These are phyloP conservation scores for Jasminum sambac DNA, from an alignment of 257 asterid genomes.

Conservation along the genomic window DNA sequence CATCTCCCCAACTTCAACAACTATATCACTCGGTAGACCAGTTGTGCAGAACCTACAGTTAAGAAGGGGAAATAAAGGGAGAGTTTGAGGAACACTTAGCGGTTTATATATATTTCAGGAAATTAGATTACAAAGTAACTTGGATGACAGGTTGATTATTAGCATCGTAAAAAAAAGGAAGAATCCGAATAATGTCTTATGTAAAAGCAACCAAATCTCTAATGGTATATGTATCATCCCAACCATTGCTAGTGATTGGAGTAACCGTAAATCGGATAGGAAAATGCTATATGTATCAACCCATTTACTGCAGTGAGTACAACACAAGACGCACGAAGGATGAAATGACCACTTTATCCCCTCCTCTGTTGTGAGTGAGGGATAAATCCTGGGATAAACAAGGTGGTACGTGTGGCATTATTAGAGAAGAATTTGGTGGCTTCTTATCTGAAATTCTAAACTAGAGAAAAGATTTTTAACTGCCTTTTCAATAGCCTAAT, in stretches of 20 bases:
- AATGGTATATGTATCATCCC: too few species aligned
- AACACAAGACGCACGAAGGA: too few species aligned
- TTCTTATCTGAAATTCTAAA: neutral
- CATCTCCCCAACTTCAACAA: slow-evolving; percentile 93
- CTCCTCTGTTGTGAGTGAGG: too few species aligned
- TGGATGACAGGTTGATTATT: neutral
- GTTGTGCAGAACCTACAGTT: slow-evolving; percentile 83
- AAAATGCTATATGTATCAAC: neutral
- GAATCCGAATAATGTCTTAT: too few species aligned
- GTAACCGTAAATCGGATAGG: neutral
- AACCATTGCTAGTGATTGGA: too few species aligned
- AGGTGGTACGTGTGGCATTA: too few species aligned
- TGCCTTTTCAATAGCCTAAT: neutral
- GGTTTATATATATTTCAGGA: neutral
- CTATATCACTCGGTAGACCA: slow-evolving; percentile 94
- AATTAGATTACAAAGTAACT: neutral
- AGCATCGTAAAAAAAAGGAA: too few species aligned
- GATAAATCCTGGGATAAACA: too few species aligned
- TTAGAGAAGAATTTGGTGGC: neutral
- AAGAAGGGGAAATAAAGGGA: slow-evolving; percentile 4
- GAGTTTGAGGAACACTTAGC: neutral
- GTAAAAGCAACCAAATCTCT: neutral
- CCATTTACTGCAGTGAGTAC: too few species aligned
- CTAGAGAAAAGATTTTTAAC: too few species aligned
- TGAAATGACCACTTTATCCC: too few species aligned